Evolutionary conservation across 2,329 filamentous ascomycete genomes (phyloP).

Genomic region (Talaromyces sp.): DNA sequence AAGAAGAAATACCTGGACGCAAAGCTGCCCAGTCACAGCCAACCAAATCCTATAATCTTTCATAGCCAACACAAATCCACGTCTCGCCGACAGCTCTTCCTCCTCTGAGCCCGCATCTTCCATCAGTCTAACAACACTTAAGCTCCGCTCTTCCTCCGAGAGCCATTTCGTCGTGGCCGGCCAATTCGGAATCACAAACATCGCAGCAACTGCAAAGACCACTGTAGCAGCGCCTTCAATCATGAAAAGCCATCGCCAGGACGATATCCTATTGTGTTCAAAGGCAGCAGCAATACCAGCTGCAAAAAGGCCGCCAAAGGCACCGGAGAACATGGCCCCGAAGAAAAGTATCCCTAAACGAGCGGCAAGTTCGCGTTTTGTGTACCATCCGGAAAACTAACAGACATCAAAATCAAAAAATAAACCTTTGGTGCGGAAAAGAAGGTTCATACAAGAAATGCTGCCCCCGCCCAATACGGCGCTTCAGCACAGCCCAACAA

Average conservation of each 20-base stretch:
- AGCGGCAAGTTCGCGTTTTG: conserved; percentile 22
- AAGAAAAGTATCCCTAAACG: conserved; percentile 34
- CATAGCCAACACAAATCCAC: conserved; percentile 41
- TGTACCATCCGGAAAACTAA: conserved; percentile 64
- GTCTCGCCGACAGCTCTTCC: conserved; percentile 46
- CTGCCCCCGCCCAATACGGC: conserved; percentile 62
- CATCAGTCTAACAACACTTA: conserved; percentile 57
- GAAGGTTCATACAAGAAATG: conserved; percentile 56
- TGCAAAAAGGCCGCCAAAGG: conserved; percentile 36
- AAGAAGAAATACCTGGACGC: background rate
- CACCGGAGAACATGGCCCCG: conserved; percentile 37
- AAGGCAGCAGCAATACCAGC: conserved; percentile 29
- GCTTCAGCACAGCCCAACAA: conserved; percentile 64
- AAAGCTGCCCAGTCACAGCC: background rate
- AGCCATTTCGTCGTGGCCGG: conserved; percentile 57
- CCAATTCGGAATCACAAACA: conserved; percentile 62
- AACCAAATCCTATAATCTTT: background rate
- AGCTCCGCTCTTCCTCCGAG: conserved; percentile 50
- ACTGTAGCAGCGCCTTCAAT: conserved; percentile 42
- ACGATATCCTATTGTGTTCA: conserved; percentile 54
- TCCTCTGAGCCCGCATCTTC: conserved; percentile 62
- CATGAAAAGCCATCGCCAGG: conserved; percentile 44
- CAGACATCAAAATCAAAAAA: conserved; percentile 41
- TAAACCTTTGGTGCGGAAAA: conserved; percentile 25
- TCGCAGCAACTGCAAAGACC: conserved; percentile 50